Evolutionary conservation across 257 asterid species (phyloP), one percentile per base, ranked within the genome.

Genomic region (Nicotiana undulata): DNA sequence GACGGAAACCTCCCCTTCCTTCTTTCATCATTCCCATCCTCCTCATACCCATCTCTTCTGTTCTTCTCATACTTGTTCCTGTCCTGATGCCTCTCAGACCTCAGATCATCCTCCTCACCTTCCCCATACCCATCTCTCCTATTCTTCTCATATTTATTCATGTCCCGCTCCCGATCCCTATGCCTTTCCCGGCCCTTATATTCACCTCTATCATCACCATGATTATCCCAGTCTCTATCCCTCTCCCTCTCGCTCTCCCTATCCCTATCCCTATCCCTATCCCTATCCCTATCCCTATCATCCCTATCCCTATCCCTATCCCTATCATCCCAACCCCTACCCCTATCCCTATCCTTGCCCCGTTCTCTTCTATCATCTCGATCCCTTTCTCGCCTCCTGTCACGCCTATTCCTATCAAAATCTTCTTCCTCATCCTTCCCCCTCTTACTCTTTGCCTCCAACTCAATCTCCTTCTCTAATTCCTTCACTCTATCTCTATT

Each of bases 391-490:
- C 5, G 67, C 92, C 22, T 51, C 80, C 70, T 58, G 51, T 55
- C 49, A 40, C 10, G 49, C 49, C 49, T 40, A 9, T 40, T 40
- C 49, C 10, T 40, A 40, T 40, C 49, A 40, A 40, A 40, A 40
- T 81, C 81, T 1, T 86, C 84, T 46, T 84, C 88, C 26, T 84
- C 89, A 17, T 76, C 91, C 28, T 85, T 90, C 2, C 82, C 82
- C 82, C 76, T 84, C 80, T 81, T 83, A 59, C 65, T 88, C 77
- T 63, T 90, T 0, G 86, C 87, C 79, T 95, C 98, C 82, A 86
- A 81, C 76, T 92, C 95, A 8, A 95, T 89, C 89, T 95, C 98
- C 87, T 82, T 90, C 90, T 92, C 98, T 88, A 95, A 83, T 80
- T 93, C 93, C 89, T 85, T 95, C 81, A 93, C 92, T 85, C 91